Conservation (phyloP, 1,284 basidiomycete genomes). For the Ceratobasidium sp. region DNA sequence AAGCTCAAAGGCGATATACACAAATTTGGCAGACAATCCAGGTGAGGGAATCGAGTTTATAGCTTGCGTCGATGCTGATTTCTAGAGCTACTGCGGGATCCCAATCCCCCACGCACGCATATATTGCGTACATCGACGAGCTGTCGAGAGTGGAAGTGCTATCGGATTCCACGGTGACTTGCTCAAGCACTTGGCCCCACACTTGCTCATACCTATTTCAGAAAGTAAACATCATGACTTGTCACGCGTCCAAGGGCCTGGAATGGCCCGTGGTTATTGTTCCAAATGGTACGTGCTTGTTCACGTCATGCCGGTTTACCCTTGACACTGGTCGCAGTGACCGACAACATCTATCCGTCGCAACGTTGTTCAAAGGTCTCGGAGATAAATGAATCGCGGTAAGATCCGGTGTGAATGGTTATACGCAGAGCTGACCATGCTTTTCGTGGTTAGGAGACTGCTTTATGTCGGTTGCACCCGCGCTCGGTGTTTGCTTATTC, state of each 20-base stretch:
- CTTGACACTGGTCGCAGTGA: conserved; percentile 56
- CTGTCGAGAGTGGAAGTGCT: no score
- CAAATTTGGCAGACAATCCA: no score
- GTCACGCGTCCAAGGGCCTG: conserved; percentile 88
- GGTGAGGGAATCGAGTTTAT: no score
- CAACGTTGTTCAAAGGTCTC: conserved; percentile 62
- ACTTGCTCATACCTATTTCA: no score
- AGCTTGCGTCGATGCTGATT: no score
- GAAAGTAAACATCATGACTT: conserved; percentile 87
- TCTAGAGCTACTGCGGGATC: no score
- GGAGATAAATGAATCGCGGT: conserved; percentile 85
- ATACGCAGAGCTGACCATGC: neutral
- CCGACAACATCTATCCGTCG: conserved; percentile 79
- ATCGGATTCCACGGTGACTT: no score
- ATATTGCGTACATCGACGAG: no score
- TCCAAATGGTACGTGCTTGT: conserved; percentile 61
- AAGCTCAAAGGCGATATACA: no score
- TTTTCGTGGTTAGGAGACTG: conserved; percentile 55
- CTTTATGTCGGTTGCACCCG: conserved; percentile 91
- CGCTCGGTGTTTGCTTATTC: conserved; percentile 76
- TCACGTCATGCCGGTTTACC: neutral
- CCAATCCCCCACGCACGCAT: no score
- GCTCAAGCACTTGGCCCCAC: no score
- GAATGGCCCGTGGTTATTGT: conserved; percentile 90
- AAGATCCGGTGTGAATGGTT: conserved; percentile 50